Conservation (phyloP, 345 rosid genomes). For the Populus tremula region DNA sequence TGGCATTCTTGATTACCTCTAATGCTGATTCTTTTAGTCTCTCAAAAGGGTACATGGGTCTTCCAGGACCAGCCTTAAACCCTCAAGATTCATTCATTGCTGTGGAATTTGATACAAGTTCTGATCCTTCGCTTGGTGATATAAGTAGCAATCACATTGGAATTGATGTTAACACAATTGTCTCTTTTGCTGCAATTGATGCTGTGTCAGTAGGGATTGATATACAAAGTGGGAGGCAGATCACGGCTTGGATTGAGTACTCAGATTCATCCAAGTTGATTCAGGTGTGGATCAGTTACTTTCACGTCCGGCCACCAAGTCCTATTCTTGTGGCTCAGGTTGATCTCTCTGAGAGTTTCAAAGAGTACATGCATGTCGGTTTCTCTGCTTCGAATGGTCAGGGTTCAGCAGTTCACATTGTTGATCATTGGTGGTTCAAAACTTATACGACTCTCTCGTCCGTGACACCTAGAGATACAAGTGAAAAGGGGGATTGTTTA, state of each 20-base stretch:
- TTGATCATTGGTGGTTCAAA: conserved; percentile 62
- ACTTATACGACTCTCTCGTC: conserved; percentile 43
- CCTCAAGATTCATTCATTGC: conserved; percentile 58
- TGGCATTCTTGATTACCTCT: conserved; percentile 79
- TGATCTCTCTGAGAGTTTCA: conserved; percentile 55
- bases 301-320: conserved; percentile 42
- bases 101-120: conserved; percentile 72
- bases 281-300: conserved; percentile 60
- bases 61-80: conserved; percentile 43
- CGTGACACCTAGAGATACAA: conserved; percentile 14
- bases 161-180: conserved; percentile 47
- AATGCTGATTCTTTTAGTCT: conserved; percentile 58
- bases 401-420: conserved; percentile 61
- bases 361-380: conserved; percentile 79
- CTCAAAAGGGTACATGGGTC: conserved; percentile 62
- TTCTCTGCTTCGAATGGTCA: conserved; percentile 73
- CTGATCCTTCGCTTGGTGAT: conserved; percentile 54
- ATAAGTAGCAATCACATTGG: conserved; percentile 65
- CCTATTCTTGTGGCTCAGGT: conserved; percentile 57
- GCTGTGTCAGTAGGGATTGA: conserved; percentile 47
- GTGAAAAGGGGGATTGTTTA: conserved; percentile 54
- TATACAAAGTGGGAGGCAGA: conserved; percentile 53
- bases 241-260: conserved; percentile 78
- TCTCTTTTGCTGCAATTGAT: conserved; percentile 58
- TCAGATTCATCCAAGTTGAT: conserved; percentile 48